Conservation (phyloP, 345 rosid species). For the Pistacia integerrima region DNA sequence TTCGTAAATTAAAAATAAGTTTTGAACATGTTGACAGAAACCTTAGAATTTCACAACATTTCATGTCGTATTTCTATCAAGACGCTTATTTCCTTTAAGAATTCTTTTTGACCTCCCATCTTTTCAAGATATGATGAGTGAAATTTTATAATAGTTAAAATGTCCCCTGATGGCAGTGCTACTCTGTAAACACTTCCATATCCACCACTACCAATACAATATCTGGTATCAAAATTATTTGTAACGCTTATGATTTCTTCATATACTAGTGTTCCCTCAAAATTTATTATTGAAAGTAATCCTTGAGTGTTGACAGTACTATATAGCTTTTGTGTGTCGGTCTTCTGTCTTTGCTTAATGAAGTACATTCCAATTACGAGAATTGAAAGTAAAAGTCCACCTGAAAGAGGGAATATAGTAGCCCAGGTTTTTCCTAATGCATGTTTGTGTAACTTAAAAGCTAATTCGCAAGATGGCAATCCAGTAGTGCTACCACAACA, state of each 20-base stretch:
- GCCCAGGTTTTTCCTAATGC: neutral
- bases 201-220: neutral
- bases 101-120: neutral
- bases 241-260: neutral
- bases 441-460: neutral
- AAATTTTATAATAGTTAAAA: neutral
- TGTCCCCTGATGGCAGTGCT: neutral
- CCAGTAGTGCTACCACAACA: neutral
- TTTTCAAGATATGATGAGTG: neutral
- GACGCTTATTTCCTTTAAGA: neutral
- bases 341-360: neutral
- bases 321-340: neutral
- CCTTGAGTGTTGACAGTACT: neutral
- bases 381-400: neutral
- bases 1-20: too few relatives aligned
- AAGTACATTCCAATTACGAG: neutral
- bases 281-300: neutral
- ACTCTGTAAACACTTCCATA: neutral
- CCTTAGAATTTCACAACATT: neutral
- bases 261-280: neutral
- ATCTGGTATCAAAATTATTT: neutral
- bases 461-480: neutral
- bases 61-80: neutral
- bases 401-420: neutral
- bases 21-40: too few relatives aligned